phyloP scores from a whole-genome alignment of 208 protist genomes.

The Trypanosoma cruzi region DNA sequence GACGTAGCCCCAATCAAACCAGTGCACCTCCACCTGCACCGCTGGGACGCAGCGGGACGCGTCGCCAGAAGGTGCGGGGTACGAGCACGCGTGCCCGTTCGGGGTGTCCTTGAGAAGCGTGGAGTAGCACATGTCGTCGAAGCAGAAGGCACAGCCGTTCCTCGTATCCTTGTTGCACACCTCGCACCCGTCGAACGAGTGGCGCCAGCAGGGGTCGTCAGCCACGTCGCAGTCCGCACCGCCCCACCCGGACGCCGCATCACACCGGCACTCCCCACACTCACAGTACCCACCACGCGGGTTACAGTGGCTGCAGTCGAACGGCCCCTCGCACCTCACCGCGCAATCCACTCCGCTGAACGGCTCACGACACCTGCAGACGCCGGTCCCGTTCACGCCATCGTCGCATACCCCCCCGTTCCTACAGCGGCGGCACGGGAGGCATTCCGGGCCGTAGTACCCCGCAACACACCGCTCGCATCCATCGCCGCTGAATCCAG shows the following conservation, averaged over 20 bases:
- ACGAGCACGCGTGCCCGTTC: conserved; percentile 40
- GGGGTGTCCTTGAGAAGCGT: conserved; percentile 25
- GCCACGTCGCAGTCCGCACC: conserved; percentile 22
- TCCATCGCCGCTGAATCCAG: conserved; percentile 27
- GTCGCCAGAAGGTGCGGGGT: conserved; percentile 15
- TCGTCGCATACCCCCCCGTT: conserved; percentile 37
- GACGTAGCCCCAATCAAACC: conserved; percentile 9
- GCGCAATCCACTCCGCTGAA: conserved; percentile 18
- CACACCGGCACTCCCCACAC: conserved; percentile 18
- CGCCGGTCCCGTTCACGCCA: conserved; percentile 24
- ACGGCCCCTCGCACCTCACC: conserved; percentile 11
- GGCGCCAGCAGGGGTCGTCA: conserved; percentile 36
- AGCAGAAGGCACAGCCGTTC: conserved; percentile 40
- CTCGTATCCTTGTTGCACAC: conserved; percentile 28
- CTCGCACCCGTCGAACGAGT: conserved; percentile 41
- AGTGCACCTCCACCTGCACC: not conserved
- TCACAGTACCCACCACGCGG: conserved; percentile 23
- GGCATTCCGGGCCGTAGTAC: conserved; percentile 28
- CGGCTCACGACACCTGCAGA: conserved; percentile 9
- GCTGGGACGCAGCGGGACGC: conserved; percentile 1
- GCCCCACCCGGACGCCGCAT: conserved; percentile 13
- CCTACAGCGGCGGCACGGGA: not conserved
- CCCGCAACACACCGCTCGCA: conserved; percentile 26
- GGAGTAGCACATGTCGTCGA: conserved; percentile 47
- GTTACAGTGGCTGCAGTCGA: conserved; percentile 20